phyloP scores from a whole-genome alignment of 148 eudicot genomes.

The Chenopodium suecicum region DNA sequence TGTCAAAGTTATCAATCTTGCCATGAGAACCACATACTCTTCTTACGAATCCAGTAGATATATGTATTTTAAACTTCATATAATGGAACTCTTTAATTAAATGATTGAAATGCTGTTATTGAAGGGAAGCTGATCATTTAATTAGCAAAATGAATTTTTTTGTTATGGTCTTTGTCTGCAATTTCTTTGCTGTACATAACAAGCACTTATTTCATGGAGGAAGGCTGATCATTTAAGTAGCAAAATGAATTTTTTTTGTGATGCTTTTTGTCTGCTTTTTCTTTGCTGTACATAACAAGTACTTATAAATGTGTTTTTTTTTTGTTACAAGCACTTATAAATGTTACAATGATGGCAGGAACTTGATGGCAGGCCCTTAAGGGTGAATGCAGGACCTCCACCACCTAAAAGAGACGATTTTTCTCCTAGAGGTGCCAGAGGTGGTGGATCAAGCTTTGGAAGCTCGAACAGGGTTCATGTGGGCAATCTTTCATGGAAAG shows the following conservation, averaged over 20 bases:
- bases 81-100: not conserved
- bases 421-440: conserved; percentile 47
- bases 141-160: not conserved
- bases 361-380: conserved; percentile 73
- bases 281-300: conserved; percentile 3
- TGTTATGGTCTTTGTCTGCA: not conserved
- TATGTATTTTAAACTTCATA: not conserved
- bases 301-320: no score
- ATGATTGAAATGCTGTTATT: not conserved
- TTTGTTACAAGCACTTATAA: no score
- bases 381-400: conserved; percentile 94
- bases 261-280: not conserved
- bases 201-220: not conserved
- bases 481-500: conserved; percentile 92
- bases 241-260: not conserved
- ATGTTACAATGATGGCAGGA: conserved; percentile 48
- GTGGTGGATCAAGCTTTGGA: conserved; percentile 49
- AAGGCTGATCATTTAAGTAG: not conserved
- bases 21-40: not conserved
- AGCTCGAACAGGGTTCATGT: conserved; percentile 70
- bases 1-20: not conserved
- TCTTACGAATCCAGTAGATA: not conserved
- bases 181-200: conserved; percentile 2
- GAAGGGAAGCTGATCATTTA: not conserved
- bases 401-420: conserved; percentile 60